Conservation (phyloP, 768 basidiomycete species). For the Tricholoma flavovirens region DNA sequence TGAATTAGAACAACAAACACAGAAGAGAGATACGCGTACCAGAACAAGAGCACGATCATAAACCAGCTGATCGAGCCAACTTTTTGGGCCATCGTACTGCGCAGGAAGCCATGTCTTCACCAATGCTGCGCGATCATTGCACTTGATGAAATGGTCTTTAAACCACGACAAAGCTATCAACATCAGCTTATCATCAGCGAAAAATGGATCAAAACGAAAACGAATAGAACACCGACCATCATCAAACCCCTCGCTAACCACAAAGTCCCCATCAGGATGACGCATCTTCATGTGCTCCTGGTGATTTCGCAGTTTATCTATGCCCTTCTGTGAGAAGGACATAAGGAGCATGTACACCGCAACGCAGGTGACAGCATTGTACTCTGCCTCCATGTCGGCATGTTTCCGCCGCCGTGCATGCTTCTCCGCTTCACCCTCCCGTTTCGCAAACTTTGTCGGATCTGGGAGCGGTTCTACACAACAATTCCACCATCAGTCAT, state of each 20-base stretch:
- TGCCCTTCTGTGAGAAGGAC: constrained; percentile 90
- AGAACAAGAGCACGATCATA: constrained; percentile 88
- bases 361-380: constrained; percentile 79
- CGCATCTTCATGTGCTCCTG: constrained; percentile 82
- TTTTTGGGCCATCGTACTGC: constrained; percentile 76
- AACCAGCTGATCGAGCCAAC: constrained; percentile 84
- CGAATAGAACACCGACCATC: constrained; percentile 44
- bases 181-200: constrained; percentile 8
- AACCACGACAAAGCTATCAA: constrained; percentile 78
- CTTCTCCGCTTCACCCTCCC: constrained; percentile 68
- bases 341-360: constrained; percentile 89
- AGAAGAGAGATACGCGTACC: constrained; percentile 41
- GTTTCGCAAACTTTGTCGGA: constrained; percentile 65
- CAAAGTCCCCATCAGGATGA: constrained; percentile 68
- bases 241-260: constrained; percentile 75
- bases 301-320: constrained; percentile 71
- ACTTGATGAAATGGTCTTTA: constrained; percentile 89
- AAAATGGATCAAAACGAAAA: constrained; percentile 1
- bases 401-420: constrained; percentile 64
- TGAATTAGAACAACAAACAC: neutral
- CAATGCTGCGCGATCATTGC: constrained; percentile 83
- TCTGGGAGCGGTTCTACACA: constrained; percentile 71
- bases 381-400: constrained; percentile 75
- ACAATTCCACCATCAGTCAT: constrained; percentile 6
- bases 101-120: constrained; percentile 86